phyloP scores from a whole-genome alignment of 352 stramenopile species.

The Phytopythium ostracodes region DNA sequence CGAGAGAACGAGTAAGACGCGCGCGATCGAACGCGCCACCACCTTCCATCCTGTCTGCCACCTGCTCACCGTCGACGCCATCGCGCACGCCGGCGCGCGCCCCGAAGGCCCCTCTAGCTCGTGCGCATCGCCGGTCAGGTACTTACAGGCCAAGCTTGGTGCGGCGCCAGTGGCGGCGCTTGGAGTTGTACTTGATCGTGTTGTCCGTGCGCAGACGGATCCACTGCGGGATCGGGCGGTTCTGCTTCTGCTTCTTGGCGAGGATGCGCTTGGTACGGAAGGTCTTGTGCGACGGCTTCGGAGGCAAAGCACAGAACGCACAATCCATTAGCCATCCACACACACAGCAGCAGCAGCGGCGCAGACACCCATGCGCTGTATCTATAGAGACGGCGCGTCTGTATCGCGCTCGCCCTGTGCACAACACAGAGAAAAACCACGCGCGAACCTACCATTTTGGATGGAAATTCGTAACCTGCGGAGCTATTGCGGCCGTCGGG shows the following conservation, averaged over 20 bases:
- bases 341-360: not conserved
- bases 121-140: constrained; percentile 5
- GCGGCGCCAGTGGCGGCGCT: constrained; percentile 99
- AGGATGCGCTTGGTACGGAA: constrained; percentile 99
- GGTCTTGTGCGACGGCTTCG: constrained; percentile 98
- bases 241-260: constrained; percentile 99
- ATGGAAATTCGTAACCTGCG: constrained; percentile 12
- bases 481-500: not conserved
- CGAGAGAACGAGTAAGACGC: not conserved
- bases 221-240: constrained; percentile 99
- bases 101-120: constrained; percentile 3
- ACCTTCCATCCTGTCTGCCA: not conserved
- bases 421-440: not conserved
- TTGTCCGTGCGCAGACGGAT: constrained; percentile 99
- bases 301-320: too few species aligned
- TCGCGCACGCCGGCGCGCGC: not conserved
- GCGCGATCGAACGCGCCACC: not conserved
- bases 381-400: not conserved
- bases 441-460: constrained; percentile 10
- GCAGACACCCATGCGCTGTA: not conserved
- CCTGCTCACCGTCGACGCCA: not conserved
- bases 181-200: constrained; percentile 99
- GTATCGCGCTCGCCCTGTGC: not conserved
- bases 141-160: constrained; percentile 99
- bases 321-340: not conserved